Evolutionary conservation across 2,329 filamentous ascomycete genomes (phyloP).

Genomic region (Arachnopeziza araneosa): DNA sequence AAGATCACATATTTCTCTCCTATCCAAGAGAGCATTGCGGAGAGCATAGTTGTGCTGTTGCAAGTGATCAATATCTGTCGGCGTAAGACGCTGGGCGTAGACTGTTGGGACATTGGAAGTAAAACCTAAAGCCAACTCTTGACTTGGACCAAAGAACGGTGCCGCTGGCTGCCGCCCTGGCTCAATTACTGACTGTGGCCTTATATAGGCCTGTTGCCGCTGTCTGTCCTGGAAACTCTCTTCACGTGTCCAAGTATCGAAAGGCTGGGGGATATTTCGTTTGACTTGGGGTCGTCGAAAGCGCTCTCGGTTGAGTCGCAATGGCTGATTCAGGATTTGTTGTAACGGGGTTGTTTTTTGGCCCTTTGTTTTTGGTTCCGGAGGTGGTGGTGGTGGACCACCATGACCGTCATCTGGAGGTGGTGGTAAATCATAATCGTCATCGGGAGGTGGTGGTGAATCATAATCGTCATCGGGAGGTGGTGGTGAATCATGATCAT

Average conservation of each 20-base stretch:
- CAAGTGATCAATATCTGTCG: constrained; percentile 20
- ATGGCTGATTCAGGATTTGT: neutral
- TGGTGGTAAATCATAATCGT: too few relatives aligned
- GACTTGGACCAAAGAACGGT: constrained; percentile 16
- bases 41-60: constrained; percentile 19
- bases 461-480: too few relatives aligned
- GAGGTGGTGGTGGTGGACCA: neutral
- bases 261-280: constrained; percentile 9
- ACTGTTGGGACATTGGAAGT: constrained; percentile 18
- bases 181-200: constrained; percentile 22
- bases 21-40: constrained; percentile 20
- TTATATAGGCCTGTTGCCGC: constrained; percentile 17
- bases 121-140: constrained; percentile 14
- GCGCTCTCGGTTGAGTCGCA: constrained; percentile 15
- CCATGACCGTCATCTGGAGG: too few relatives aligned
- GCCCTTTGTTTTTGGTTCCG: neutral
- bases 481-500: too few relatives aligned
- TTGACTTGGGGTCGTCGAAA: constrained; percentile 10
- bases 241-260: constrained; percentile 16
- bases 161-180: constrained; percentile 20
- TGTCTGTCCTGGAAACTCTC: constrained; percentile 16
- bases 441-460: too few relatives aligned
- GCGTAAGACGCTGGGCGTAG: constrained; percentile 18
- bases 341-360: neutral
- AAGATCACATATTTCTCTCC: constrained; percentile 17